A percentile compares a stretch with the other conserved stretches of the same genome.
Conservation (phyloP, 1,139 yeast genomes). For the Lodderomyces parapsilosis region DNA sequence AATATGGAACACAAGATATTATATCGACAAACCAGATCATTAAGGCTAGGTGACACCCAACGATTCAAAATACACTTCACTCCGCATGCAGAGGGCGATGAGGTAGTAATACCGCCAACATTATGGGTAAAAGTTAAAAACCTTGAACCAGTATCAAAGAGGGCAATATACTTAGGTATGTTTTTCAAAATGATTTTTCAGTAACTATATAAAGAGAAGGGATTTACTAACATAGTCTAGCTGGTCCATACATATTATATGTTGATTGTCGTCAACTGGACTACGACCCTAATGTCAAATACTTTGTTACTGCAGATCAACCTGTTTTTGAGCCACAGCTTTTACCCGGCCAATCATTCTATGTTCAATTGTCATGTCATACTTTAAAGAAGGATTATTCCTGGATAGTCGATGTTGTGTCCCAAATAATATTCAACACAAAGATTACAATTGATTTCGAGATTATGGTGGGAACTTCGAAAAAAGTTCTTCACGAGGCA, state of each 20-base stretch:
- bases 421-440: slow-evolving; percentile 78
- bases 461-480: slow-evolving; percentile 55
- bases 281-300: slow-evolving; percentile 53
- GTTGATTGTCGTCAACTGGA: slow-evolving; percentile 73
- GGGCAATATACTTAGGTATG: slow-evolving; percentile 72
- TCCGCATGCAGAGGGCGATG: slow-evolving; percentile 24
- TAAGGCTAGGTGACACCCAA: slow-evolving; percentile 40
- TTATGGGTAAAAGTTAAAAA: slow-evolving; percentile 71
- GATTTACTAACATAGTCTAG: slow-evolving; percentile 17
- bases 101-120: slow-evolving; percentile 23
- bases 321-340: slow-evolving; percentile 67
- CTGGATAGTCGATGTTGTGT: slow-evolving; percentile 85
- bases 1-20: slow-evolving; percentile 23
- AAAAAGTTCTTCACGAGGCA: slow-evolving; percentile 41
- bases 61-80: slow-evolving; percentile 35
- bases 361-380: slow-evolving; percentile 44
- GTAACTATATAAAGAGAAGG: neutral
- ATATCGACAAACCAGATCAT: slow-evolving; percentile 31
- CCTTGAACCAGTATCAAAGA: slow-evolving; percentile 65
- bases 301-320: slow-evolving; percentile 67
- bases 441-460: slow-evolving; percentile 72
- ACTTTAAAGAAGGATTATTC: slow-evolving; percentile 43
- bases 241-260: slow-evolving; percentile 89
- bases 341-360: slow-evolving; percentile 61
- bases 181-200: neutral